Base-by-base conservation (phyloP, 176 grass and related monocot species). In the Avena sativa region DNA sequence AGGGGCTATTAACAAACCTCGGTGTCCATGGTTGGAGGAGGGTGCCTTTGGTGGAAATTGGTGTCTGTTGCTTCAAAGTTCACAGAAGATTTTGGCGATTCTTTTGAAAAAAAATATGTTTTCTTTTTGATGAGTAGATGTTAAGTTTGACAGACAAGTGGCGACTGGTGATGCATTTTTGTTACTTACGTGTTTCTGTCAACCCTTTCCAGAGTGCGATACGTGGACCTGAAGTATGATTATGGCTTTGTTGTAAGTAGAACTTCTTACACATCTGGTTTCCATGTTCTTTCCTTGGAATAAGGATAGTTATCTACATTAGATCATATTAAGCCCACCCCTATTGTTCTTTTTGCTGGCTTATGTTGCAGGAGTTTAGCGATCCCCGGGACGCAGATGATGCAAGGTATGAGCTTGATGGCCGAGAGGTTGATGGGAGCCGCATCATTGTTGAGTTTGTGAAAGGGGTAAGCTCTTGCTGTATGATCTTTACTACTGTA, bases 331-430 rank as follows among this genome's bases (percentile, higher is more conserved):
- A 49, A 91, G 20, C 26, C 20, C 75, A 52, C 2, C 19, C 23
- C 17, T 75, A 30, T 66, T 84, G 64, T 84, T 87, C 78, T 3
- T 26, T 81, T 83, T 71, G 47, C 55, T 87, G 49, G 67, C 75
- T 76, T 48, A 77, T 61, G 72, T 56, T 55, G 32, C 87, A 95
- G 96, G 96, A 98, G 74, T 98, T 94, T 60, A 91, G 71, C 55
- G 90, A 98, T 88, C 92, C 88, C n/a, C 79, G 76, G 34, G 96
- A 94, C 91, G 96, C 96, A 65, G 92, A 98, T 91, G 93, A 98
- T 83, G 93, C 96, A 83, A 95, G 92, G 61, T 80, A 89, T 82
- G 91, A 84, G 21, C 84, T 98, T 84, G 86, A 98, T 89, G 92
- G 96, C 58, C 88, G 80, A 38, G 91, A 91, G 8, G 28, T 94